phyloP scores from a whole-genome alignment of 2,329 filamentous ascomycete species.

The Tetracladium maxilliforme region DNA sequence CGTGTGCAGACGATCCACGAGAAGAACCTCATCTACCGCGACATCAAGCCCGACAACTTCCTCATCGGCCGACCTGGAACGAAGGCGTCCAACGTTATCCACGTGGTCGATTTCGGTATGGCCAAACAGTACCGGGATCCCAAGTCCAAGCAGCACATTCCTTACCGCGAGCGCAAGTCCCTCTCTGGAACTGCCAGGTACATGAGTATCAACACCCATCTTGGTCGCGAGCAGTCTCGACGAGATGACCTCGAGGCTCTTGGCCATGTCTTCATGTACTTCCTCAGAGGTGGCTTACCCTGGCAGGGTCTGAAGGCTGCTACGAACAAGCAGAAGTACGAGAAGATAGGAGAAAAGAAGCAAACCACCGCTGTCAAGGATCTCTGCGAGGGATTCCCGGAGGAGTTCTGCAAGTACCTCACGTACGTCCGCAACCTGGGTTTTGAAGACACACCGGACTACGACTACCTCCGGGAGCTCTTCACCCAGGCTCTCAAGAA shows the following conservation, averaged over 20 bases:
- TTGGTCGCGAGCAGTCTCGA: constrained; percentile 89
- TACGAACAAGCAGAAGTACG: constrained; percentile 92
- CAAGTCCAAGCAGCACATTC: constrained; percentile 98
- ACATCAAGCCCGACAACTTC: constrained; percentile 99
- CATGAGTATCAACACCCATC: constrained; percentile 99
- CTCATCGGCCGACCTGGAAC: constrained; percentile 84
- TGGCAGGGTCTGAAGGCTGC: constrained; percentile 63
- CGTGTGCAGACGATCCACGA: constrained; percentile 91
- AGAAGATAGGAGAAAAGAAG: constrained; percentile 99
- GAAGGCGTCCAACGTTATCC: constrained; percentile 94
- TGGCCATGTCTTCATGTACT: constrained; percentile 64
- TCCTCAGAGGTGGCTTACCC: constrained; percentile 53
- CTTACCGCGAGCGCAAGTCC: constrained; percentile 92
- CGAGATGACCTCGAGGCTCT: constrained; percentile 89
- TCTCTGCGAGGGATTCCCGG: constrained; percentile 87
- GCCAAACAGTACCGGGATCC: constrained; percentile 98
- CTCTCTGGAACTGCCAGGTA: constrained; percentile 93
- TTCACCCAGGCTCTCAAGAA: constrained; percentile 95
- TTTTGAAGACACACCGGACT: constrained; percentile 96
- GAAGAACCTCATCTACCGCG: constrained; percentile 97
- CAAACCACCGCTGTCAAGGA: constrained; percentile 96
- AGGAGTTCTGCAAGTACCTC: constrained; percentile 95
- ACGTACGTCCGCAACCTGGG: constrained; percentile 95
- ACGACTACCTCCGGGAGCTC: constrained; percentile 91
- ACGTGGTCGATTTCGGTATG: constrained; percentile 99